Conservation (phyloP, 2,329 filamentous ascomycete genomes). For the Botrytis hyacinthi region DNA sequence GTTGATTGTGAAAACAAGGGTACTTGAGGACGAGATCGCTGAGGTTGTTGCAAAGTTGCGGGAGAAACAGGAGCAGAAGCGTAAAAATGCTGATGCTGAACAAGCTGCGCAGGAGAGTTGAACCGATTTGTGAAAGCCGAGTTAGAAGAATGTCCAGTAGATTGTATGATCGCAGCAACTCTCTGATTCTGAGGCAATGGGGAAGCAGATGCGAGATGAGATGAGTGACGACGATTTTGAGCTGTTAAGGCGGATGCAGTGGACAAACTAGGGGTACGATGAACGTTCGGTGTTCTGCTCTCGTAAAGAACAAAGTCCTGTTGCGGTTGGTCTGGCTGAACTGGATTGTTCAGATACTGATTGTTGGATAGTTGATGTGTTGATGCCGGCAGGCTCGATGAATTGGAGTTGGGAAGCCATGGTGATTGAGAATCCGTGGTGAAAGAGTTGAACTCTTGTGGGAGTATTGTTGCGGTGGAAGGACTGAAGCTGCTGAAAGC, state of each 20-base stretch:
- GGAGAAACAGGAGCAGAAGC: slow-evolving; percentile 63
- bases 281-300: slow-evolving; percentile 34
- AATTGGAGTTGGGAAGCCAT: slow-evolving; percentile 72
- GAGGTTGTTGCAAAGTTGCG: slow-evolving; percentile 54
- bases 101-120: slow-evolving; percentile 50
- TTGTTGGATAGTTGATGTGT: slow-evolving; percentile 49
- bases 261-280: slow-evolving; percentile 40
- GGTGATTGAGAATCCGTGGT: slow-evolving; percentile 76
- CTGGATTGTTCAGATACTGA: slow-evolving; percentile 7
- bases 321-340: slow-evolving; percentile 20
- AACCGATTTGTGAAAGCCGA: slow-evolving; percentile 57
- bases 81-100: slow-evolving; percentile 60
- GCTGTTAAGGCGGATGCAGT: slow-evolving; percentile 40
- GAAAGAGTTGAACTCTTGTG: slow-evolving; percentile 71
- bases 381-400: slow-evolving; percentile 62
- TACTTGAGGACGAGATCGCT: slow-evolving; percentile 63
- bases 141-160: slow-evolving; percentile 55
- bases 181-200: slow-evolving; percentile 55
- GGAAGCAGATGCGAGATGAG: slow-evolving; percentile 50
- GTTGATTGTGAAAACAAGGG: slow-evolving; percentile 66
- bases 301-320: slow-evolving; percentile 67
- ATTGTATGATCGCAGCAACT: slow-evolving; percentile 58
- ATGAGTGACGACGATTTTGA: slow-evolving; percentile 51
- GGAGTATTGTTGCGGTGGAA: slow-evolving; percentile 58
- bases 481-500: slow-evolving; percentile 58